These are phyloP conservation scores for Pichia membranifaciens DNA, from an alignment of 805 yeast species.

Conservation along the genomic window DNA sequence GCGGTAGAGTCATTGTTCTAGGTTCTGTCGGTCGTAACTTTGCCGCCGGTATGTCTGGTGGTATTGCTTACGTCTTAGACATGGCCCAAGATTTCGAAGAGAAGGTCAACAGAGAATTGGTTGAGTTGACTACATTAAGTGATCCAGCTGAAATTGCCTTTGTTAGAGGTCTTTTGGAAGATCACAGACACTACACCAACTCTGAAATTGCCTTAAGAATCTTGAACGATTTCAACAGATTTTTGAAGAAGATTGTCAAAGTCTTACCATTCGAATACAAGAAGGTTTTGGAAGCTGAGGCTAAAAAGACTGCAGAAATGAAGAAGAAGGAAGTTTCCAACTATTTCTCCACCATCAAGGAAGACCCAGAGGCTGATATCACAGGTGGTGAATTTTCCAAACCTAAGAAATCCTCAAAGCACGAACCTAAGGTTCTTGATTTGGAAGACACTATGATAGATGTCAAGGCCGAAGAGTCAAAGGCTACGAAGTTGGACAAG, in stretches of 20 bases:
- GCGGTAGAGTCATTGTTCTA: slow-evolving; percentile 93
- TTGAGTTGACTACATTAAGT: slow-evolving; percentile 67
- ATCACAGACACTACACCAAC: slow-evolving; percentile 90
- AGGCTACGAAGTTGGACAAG: slow-evolving; percentile 65
- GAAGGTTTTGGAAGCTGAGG: slow-evolving; percentile 77
- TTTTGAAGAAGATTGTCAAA: slow-evolving; percentile 84
- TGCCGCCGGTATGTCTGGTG: slow-evolving; percentile 99
- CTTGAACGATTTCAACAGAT: slow-evolving; percentile 80
- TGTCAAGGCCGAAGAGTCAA: slow-evolving; percentile 56
- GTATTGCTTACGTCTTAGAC: slow-evolving; percentile 94
- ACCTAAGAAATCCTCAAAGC: slow-evolving; percentile 37
- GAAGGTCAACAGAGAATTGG: slow-evolving; percentile 74
- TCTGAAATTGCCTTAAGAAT: slow-evolving; percentile 85
- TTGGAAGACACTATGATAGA: slow-evolving; percentile 84
- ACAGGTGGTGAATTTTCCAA: slow-evolving; percentile 81
- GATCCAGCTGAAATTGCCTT: slow-evolving; percentile 94
- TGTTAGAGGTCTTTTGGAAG: slow-evolving; percentile 87
- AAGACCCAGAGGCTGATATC: slow-evolving; percentile 78
- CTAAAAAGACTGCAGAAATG: slow-evolving; percentile 54
- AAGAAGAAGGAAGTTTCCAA: slow-evolving; percentile 59
- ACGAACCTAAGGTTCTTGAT: slow-evolving; percentile 84
- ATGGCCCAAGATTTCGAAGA: slow-evolving; percentile 87
- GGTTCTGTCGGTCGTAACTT: slow-evolving; percentile 89
- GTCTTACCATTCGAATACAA: slow-evolving; percentile 91
- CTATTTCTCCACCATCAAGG: slow-evolving; percentile 65